phyloP scores from a whole-genome alignment of 495 filamentous ascomycete genomes.

The Talaromyces borbonicus region DNA sequence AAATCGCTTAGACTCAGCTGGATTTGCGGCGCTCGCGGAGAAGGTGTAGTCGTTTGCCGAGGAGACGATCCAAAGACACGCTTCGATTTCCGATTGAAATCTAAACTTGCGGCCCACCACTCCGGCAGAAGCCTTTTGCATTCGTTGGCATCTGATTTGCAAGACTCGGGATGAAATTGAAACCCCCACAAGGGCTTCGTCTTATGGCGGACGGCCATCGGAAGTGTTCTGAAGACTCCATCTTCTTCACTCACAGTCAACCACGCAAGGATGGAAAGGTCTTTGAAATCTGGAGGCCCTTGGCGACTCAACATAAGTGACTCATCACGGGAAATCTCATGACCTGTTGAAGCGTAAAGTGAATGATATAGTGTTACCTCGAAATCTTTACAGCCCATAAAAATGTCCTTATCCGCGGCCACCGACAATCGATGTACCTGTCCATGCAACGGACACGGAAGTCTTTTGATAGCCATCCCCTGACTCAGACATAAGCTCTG shows the following conservation, averaged over 20 bases:
- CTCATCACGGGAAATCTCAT: background rate
- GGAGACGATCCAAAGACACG: slow-evolving; percentile 11
- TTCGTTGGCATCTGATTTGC: slow-evolving; percentile 64
- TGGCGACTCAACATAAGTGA: too few relatives aligned
- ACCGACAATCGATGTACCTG: slow-evolving; percentile 59
- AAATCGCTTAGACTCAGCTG: slow-evolving; percentile 24
- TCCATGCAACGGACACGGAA: slow-evolving; percentile 68
- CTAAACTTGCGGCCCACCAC: slow-evolving; percentile 54
- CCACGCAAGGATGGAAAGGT: slow-evolving; percentile 30
- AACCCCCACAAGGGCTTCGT: slow-evolving; percentile 78
- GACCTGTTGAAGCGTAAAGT: slow-evolving; percentile 50
- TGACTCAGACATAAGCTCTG: slow-evolving; percentile 66
- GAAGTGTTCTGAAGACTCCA: slow-evolving; percentile 30
- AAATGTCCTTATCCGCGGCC: slow-evolving; percentile 38
- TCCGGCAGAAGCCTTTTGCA: slow-evolving; percentile 58
- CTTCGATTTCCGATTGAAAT: slow-evolving; percentile 27
- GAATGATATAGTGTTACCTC: slow-evolving; percentile 84
- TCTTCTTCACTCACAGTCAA: slow-evolving; percentile 16
- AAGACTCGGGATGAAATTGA: slow-evolving; percentile 92
- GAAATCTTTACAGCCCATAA: slow-evolving; percentile 44
- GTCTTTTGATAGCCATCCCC: slow-evolving; percentile 52
- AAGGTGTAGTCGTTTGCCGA: background rate
- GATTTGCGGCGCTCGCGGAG: background rate
- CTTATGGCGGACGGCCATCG: slow-evolving; percentile 68
- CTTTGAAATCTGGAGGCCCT: background rate